phyloP scores from a whole-genome alignment of 1,139 yeast species.

The Geotrichum europaeum region DNA sequence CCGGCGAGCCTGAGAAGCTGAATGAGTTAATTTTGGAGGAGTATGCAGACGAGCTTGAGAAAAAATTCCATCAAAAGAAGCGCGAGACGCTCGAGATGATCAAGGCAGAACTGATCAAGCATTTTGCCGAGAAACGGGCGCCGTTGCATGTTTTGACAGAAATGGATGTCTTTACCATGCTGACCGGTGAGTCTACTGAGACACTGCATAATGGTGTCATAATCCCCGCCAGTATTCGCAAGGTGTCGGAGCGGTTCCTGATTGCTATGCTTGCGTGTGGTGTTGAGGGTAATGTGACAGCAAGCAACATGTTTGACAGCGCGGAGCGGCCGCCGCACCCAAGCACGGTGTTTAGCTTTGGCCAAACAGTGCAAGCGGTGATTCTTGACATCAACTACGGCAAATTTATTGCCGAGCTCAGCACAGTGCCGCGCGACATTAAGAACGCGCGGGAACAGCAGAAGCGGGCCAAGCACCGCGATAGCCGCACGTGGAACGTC shows the following conservation, averaged over 20 bases:
- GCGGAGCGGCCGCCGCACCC: constrained; percentile 40
- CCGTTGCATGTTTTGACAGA: constrained; percentile 62
- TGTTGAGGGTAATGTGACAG: constrained; percentile 62
- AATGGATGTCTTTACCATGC: constrained; percentile 74
- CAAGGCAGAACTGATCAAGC: constrained; percentile 79
- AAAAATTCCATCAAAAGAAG: constrained; percentile 68
- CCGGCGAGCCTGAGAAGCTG: constrained; percentile 77
- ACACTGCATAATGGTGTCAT: constrained; percentile 65
- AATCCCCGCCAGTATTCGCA: constrained; percentile 66
- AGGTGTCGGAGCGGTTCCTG: constrained; percentile 44
- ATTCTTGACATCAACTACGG: constrained; percentile 65
- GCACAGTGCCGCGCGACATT: constrained; percentile 62
- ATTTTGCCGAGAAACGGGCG: constrained; percentile 78
- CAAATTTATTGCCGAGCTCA: constrained; percentile 65
- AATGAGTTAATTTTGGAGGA: constrained; percentile 86
- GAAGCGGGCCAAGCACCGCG: constrained; percentile 42
- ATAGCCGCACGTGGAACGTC: constrained; percentile 73
- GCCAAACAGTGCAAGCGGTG: constrained; percentile 84
- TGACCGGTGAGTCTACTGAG: constrained; percentile 79
- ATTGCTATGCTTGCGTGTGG: constrained; percentile 69
- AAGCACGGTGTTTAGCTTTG: constrained; percentile 47
- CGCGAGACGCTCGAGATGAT: constrained; percentile 81
- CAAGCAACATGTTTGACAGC: constrained; percentile 59
- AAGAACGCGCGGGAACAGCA: constrained; percentile 46
- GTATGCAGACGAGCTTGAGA: constrained; percentile 86